Base-by-base conservation (phyloP, 257 asterid species). In the Buddleja alternifolia region DNA sequence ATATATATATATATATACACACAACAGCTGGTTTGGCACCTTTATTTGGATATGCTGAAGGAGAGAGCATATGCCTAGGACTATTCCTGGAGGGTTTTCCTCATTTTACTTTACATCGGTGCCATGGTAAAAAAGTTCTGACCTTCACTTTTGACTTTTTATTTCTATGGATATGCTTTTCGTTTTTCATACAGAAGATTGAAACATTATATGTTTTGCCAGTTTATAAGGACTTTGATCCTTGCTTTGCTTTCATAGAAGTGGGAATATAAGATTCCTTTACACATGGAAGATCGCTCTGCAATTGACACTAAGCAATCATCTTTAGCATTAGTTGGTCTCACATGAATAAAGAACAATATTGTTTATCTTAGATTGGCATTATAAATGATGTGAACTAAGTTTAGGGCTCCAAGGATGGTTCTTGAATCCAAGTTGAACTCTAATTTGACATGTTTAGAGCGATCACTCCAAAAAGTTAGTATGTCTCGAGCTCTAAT, bases 11-110 rank as follows among this genome's bases (percentile, higher is more conserved):
- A n/a, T n/a, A n/a, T n/a, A n/a, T n/a, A n/a, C n/a, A 66, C 58
- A 41, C 63, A 37, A 47, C 52, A 23, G 40, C 44, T 51, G 17
- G 61, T 21, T 60, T 67, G 44, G 81, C 70, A 75, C 85, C 81
- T 76, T 64, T 73, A 42, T n/a, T 61, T 56, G 89, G 80, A 86
- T 86, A 86, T 84, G 75, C 90, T 68, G 71, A 46, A 58, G 60
- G 75, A 71, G 51, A 57, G 74, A 36, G 87, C 84, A 82, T 83
- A 83, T 83, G 76, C 88, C 55, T 46, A 34, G 73, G 65, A 77
- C 77, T 55, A 77, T 64, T 77, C 75, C 73, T 71, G 55, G 52
- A 42, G 63, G 73, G 63, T 34, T 59, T 54, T 75, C 50, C 54
- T 32, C 56, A 68, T 67, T 68, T 76, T 73, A 45, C 77, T 78